Conservation (phyloP, 2,329 filamentous ascomycete genomes). For the Stagonosporopsis rhizophila region DNA sequence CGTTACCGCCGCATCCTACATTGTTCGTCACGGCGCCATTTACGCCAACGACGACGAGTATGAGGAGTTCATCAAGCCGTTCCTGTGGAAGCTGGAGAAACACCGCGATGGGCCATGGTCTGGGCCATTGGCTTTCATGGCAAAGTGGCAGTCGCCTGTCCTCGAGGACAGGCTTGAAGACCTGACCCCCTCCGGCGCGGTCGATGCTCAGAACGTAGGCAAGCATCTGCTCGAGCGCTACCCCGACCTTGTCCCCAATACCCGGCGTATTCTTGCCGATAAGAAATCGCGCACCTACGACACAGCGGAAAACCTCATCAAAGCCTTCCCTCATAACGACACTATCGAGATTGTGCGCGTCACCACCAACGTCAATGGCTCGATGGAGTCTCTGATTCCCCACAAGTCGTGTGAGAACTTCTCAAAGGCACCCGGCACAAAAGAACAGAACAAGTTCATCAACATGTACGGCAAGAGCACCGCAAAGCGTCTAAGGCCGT, state of each 20-base stretch:
- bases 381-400: conserved; percentile 42
- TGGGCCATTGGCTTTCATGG: conserved; percentile 63
- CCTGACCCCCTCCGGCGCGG: conserved; percentile 43
- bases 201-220: conserved; percentile 65
- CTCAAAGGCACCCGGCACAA: conserved; percentile 39
- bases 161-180: conserved; percentile 57
- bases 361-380: conserved; percentile 36
- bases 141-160: conserved; percentile 63
- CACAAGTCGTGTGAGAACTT: conserved; percentile 47
- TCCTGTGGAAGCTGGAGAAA: conserved; percentile 64
- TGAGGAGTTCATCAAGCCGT: conserved; percentile 58
- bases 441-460: conserved; percentile 41
- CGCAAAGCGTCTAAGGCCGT: conserved; percentile 33
- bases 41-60: conserved; percentile 60
- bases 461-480: conserved; percentile 36
- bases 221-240: conserved; percentile 64
- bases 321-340: conserved; percentile 37
- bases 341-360: conserved; percentile 46
- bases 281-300: conserved; percentile 48
- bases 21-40: conserved; percentile 59
- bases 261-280: conserved; percentile 39
- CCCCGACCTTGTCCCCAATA: conserved; percentile 56
- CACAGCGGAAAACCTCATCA: conserved; percentile 42
- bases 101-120: conserved; percentile 58
- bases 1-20: conserved; percentile 57